Evolutionary conservation across 441 rosid species (phyloP).

Genomic region (Mallotus repandus): DNA sequence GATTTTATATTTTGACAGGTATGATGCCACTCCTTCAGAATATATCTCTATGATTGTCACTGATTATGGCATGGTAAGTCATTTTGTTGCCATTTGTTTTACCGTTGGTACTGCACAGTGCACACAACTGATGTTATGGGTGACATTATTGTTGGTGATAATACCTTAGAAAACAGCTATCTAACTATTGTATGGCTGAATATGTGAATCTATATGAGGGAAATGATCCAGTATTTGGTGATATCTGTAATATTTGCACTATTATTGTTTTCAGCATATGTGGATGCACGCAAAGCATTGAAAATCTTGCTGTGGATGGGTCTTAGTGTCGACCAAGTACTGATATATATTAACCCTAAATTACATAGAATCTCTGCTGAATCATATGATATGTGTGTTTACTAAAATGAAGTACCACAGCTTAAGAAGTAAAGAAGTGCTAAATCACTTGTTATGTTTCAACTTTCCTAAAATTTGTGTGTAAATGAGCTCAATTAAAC

Average conservation of each 20-base stretch:
- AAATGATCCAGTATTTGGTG: background rate
- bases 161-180: background rate
- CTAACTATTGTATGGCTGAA: background rate
- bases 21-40: slow-evolving; percentile 89
- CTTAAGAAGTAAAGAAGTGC: too few species aligned
- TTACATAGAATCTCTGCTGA: too few species aligned
- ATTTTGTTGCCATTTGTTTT: background rate
- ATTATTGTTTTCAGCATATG: too few species aligned
- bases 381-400: too few species aligned
- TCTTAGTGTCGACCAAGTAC: too few species aligned
- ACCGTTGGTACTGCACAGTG: background rate
- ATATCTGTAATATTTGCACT: background rate
- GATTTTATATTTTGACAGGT: slow-evolving; percentile 47
- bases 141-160: background rate
- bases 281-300: too few species aligned
- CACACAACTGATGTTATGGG: background rate
- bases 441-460: too few species aligned
- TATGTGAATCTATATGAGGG: background rate
- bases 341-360: too few species aligned
- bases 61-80: slow-evolving; percentile 96
- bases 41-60: slow-evolving; percentile 89
- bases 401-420: too few species aligned
- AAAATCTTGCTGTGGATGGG: too few species aligned
- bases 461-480: too few species aligned
- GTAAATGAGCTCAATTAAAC: too few species aligned